These are phyloP conservation scores for Drechslerella stenobrocha DNA, from an alignment of 2,329 filamentous ascomycete genomes.

Conservation along the genomic window DNA sequence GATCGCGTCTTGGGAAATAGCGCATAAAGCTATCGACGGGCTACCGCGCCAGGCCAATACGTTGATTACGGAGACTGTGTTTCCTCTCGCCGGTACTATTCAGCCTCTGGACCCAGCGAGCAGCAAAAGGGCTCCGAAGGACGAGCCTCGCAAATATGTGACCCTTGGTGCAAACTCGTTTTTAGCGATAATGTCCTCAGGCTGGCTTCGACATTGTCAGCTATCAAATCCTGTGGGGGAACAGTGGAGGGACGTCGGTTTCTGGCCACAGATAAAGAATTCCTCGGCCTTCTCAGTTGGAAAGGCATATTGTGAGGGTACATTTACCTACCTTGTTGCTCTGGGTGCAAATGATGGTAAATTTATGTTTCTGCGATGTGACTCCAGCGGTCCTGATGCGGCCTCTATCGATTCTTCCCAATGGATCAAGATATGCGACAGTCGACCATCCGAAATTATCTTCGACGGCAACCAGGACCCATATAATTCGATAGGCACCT, in stretches of 20 bases:
- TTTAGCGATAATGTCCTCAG: conserved; percentile 28
- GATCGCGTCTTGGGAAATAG: conserved; percentile 54
- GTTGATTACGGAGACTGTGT: conserved; percentile 18
- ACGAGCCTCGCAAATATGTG: conserved; percentile 40
- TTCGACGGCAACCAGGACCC: conserved; percentile 6
- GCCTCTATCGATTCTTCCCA: background rate
- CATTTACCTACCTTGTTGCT: conserved; percentile 9
- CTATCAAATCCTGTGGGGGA: conserved; percentile 4
- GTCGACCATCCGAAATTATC: conserved; percentile 31
- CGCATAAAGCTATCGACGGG: no score
- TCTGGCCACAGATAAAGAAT: conserved; percentile 29
- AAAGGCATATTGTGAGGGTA: background rate
- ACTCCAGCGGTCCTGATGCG: background rate
- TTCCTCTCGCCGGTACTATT: conserved; percentile 15
- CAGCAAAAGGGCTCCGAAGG: conserved; percentile 16
- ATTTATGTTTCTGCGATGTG: background rate
- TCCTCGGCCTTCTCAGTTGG: conserved; percentile 22
- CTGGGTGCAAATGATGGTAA: conserved; percentile 36
- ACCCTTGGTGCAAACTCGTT: conserved; percentile 22
- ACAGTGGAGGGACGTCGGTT: conserved; percentile 25
- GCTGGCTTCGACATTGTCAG: conserved; percentile 36
- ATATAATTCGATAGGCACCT: background rate
- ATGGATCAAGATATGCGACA: conserved; percentile 32
- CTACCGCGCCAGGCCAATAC: background rate
- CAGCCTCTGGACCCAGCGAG: background rate